Evolutionary conservation across 2,329 filamentous ascomycete genomes (phyloP), one percentile per base, ranked within the genome.

Genomic region (Colletotrichum filicis): DNA sequence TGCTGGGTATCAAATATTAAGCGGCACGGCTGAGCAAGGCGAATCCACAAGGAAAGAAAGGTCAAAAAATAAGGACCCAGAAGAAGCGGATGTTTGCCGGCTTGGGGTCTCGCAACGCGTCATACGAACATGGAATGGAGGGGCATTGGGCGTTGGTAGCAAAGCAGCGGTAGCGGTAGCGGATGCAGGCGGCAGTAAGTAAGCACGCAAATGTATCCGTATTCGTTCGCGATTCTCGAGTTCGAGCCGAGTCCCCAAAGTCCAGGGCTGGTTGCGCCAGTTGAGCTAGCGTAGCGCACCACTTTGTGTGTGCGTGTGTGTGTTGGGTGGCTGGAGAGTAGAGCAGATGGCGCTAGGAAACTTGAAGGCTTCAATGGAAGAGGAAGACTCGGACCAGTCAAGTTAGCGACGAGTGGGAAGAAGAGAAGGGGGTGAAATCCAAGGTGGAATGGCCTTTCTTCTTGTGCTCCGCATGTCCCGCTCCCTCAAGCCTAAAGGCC

Each of bases 401-500:
- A 37, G 16, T 42, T 12, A 19, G 37, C 46, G 53, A 37, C 35
- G 24, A 30, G 58, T 49, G 37, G 24, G 24, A 61, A 37, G 53
- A 55, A 42, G 52, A 22, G 37, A 64, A 64, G 19, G 61, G 42
- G 55, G 46, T 37, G 32, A 37, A 70, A 73, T 61, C 66, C 19
- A 49, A 52, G 55, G 66, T 61, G 71, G 66, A 73, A 73, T 64
- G 66, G 59, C 59, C 56, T 62, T 69, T 59, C 66, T 71, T 73
- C 71, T 73, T 73, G 66, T 73, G 71, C 71, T 73, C 66, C 66
- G 71, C 71, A 57, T 73, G 66, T 70, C 66, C 70, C 71, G 70
- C 70, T 69, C 30, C 30, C 32, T 35, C 32, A 35, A 12, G 32
- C 32, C 55, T 53, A 69, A 55, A 55, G 66, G 24, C 53, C 26